Conservation (phyloP, 2,329 filamentous ascomycete genomes). For the Pseudocercospora fuligena region DNA sequence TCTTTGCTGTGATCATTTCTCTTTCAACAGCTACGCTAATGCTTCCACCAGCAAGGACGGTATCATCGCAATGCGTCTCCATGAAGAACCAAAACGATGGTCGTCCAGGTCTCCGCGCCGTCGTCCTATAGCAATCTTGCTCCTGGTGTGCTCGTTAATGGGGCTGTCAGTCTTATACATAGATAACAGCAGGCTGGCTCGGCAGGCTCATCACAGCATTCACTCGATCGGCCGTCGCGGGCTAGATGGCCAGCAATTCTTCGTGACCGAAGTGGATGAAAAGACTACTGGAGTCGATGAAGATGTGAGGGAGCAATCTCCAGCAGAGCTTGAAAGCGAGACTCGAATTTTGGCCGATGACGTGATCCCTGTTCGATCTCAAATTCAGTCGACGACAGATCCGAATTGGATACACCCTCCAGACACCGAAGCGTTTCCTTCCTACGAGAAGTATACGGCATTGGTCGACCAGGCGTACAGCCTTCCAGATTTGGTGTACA, state of each 20-base stretch:
- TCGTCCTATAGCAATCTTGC: neutral
- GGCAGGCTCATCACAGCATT: neutral
- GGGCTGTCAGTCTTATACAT: neutral
- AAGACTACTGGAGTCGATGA: neutral
- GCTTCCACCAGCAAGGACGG: no score
- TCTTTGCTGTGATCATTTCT: no score
- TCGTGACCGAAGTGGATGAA: neutral
- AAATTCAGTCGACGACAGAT: neutral
- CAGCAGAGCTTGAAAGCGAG: no score
- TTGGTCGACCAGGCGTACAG: conserved; percentile 2
- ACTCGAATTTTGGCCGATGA: no score
- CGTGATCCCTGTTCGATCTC: neutral
- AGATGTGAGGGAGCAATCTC: no score
- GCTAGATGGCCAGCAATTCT: neutral
- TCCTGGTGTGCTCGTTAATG: neutral
- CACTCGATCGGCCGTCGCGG: neutral
- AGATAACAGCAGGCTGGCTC: neutral
- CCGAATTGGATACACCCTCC: conserved; percentile 9
- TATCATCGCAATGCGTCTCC: neutral
- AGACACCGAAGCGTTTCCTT: neutral
- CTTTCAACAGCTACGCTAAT: no score
- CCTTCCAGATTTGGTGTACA: conserved; percentile 7
- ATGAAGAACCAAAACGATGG: neutral
- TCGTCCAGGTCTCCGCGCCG: neutral
- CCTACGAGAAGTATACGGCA: conserved; percentile 1